Evolutionary conservation across 2,329 filamentous ascomycete genomes (phyloP), one percentile per base, ranked within the genome.

Genomic region (Sporothrix protearum): DNA sequence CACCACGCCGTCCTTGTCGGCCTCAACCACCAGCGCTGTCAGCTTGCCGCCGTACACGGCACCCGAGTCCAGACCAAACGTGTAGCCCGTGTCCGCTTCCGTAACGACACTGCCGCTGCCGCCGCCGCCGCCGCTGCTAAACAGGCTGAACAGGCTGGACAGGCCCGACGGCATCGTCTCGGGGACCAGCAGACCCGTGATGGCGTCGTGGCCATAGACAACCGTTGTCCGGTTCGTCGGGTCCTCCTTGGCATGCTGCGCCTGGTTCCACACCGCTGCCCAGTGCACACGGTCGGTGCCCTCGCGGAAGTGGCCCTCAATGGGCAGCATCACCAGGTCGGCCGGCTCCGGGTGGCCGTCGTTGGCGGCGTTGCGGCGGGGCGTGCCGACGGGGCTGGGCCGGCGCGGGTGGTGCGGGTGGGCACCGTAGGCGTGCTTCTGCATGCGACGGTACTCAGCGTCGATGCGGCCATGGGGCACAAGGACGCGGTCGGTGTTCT

Each of bases 201-300:
- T 89, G 28, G 93, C 88, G 78, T 97, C 93, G 78, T 98, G 95
- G 5, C 94, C 94, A 80, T 97, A 97, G 71, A 97, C 85, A 53
- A 97, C 91, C 0, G 92, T 93, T 53, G 84, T 87, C 10, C 86
- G 83, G 39, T 80, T 75, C 14, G 73, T 64, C 73, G 61, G 72
- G 30, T 64, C 66, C 12, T 73, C 71, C 1, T 78, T 72, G 33
- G 77, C 77, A 69, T 78, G 79, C 76, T 89, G 86, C 71, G 80
- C 79, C 70, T 81, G 81, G 76, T 89, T 86, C 88, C 88, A 90
- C 8, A 82, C 80, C 76, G 89, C 86, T 68, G 88, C 85, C 93
- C 93, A 96, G 16, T 86, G 86, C 45, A 74, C 39, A 3, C 74
- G 73, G 61, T 71, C 71, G 22, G 86, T 84, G 68, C 90, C 91